Evolutionary conservation across 1,284 basidiomycete genomes (phyloP), one percentile per base, ranked within the genome.

Genomic region (Cutaneotrichosporon cutaneum): DNA sequence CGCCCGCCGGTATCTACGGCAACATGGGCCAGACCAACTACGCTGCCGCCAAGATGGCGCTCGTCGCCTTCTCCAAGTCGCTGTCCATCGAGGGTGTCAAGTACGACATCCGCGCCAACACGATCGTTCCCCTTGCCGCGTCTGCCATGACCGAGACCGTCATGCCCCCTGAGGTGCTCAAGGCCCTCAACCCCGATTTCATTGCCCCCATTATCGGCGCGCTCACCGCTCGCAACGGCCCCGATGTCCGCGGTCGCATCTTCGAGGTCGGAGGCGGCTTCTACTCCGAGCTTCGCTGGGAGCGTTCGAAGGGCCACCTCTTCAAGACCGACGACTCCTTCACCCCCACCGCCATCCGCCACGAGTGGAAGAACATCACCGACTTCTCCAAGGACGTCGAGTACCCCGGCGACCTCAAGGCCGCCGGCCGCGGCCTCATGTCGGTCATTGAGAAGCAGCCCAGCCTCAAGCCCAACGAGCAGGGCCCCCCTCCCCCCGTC

Each of bases 91-190:
- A 97, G 79, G 94, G 94, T 52, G 88, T 84, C 53, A 96, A 97
- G 81, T 96, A 98, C 81, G 88, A 88, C 76, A 98, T 99, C 77
- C 87, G 88, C 72, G 86, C 89, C 16, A 90, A 89, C 68, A 89
- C 85, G 24, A 90, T 99, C 68, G 94, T 92, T 8, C 96, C 95
- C 7, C 88, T 93, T 69, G 94, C 94, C 30, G 94, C 94, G 0
- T 94, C 92, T 6, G 86, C 87, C 32, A 95, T 97, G 91, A 94
- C 92, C 3, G 92, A 88, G 71, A 95, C 93, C 0, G 83, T 97
- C 74, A 93, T 98, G 90, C 93, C 95, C 16, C 90, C 91, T n/a
- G 95, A 99, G 67, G 89, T 98, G 85, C 87, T 99, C 65, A 89
- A 87, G 56, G 89, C 92, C 72, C 82, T 99, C 58, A 92, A 91